A percentile compares a stretch with the other conserved stretches of the same genome.
These are phyloP conservation scores for Metarhizium guizhouense DNA, from an alignment of 2,329 filamentous ascomycete genomes.

Conservation along the genomic window DNA sequence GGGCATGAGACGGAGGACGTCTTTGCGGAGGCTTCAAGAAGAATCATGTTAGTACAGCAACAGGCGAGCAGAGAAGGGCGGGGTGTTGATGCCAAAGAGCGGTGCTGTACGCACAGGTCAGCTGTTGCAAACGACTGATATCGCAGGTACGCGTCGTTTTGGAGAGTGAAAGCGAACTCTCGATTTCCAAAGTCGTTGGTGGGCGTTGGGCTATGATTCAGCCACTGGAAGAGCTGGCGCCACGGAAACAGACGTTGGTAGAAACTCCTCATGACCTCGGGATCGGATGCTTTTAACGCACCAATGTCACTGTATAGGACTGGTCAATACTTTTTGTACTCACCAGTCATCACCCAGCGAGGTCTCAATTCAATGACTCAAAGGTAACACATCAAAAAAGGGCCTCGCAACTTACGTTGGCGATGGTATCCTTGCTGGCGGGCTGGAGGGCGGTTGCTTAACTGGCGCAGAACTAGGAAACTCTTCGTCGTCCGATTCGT, in stretches of 20 bases:
- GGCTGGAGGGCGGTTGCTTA: conserved; percentile 29
- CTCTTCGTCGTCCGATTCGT: conserved; percentile 53
- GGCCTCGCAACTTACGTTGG: conserved; percentile 28
- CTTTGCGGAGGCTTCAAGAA: conserved; percentile 64
- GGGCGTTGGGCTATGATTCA: conserved; percentile 85
- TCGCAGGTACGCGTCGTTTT: conserved; percentile 83
- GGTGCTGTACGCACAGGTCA: conserved; percentile 34
- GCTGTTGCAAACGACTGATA: conserved; percentile 63
- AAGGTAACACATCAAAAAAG: background rate
- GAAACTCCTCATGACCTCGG: conserved; percentile 83
- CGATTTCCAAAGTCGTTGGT: conserved; percentile 84
- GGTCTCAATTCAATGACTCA: too few relatives aligned
- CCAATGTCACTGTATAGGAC: conserved; percentile 20
- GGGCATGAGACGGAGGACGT: conserved; percentile 79
- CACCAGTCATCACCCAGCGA: too few relatives aligned
- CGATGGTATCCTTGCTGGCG: conserved; percentile 31
- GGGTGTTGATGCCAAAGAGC: background rate
- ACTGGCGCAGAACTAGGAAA: conserved; percentile 42
- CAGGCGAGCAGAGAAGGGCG: background rate
- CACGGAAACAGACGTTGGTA: conserved; percentile 96
- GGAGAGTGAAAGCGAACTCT: conserved; percentile 93
- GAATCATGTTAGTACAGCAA: conserved; percentile 5
- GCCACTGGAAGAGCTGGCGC: conserved; percentile 91
- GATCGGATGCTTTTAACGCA: conserved; percentile 51
- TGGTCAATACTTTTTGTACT: background rate